Evolutionary conservation across 2,329 filamentous ascomycete genomes (phyloP), one percentile per base, ranked within the genome.

Genomic region (Monilinia laxa): DNA sequence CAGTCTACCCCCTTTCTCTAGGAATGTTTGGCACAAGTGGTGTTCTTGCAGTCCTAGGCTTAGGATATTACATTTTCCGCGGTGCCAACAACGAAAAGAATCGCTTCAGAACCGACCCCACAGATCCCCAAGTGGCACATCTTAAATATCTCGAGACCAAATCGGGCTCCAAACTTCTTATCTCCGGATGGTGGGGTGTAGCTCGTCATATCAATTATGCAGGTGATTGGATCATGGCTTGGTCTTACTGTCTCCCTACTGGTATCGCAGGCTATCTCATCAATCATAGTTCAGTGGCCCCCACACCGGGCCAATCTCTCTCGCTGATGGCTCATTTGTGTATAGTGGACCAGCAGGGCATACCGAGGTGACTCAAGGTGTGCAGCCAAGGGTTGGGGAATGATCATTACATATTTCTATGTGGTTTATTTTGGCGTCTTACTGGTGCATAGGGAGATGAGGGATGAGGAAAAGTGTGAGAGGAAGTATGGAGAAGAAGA

Each of bases 11-110:
- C 0, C 81, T 93, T 18, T 83, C 88, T n/a, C 87, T 98, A 7
- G 93, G 93, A 1, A 80, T 85, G 47, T 73, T 81, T 18, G 91
- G 90, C 14, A 81, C 92, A 18, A 79, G 84, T 0, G 83, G 82
- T 12, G 88, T 95, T 60, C 78, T 91, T 38, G 83, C 82, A 4
- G 83, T 96, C 18, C 87, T 94, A 64, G 81, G 82, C 0, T 76
- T 85, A 1, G 93, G 92, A n/a, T 96, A 94, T 79, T 89, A 85
- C 77, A 93, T 97, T 77, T 98, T 98, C 87, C 93, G 94, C 67
- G 84, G 90, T n/a, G 87, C 92, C 76, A 98, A 98, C 83, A 92
- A 87, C 78, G 89, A 97, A 81, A 98, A 98, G 87, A 96, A 97
- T 80, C 85, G 85, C 31, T 98, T 98, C 87, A 88, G 95, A 68